Conservation (phyloP, 176 grass and related monocot species). For the Oryza meridionalis region DNA sequence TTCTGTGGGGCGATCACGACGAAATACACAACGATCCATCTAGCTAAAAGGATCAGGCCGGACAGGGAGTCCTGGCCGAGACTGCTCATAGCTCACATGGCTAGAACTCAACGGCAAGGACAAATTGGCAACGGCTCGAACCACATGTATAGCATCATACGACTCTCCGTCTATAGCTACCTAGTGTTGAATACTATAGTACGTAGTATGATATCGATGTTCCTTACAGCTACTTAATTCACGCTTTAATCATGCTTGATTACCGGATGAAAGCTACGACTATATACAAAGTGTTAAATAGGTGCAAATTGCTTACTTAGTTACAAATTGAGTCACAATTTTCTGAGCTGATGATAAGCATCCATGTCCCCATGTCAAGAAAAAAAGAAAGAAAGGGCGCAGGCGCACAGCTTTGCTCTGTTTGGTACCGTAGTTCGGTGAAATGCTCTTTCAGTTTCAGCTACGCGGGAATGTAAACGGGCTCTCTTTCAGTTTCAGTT, state of each 20-base stretch:
- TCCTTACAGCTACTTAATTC: not conserved
- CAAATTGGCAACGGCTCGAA: not conserved
- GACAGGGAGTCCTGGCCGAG: not conserved
- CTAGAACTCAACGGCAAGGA: not conserved
- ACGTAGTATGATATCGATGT: not conserved
- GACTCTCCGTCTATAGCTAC: no score
- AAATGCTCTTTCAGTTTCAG: not conserved
- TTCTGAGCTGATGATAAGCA: not conserved
- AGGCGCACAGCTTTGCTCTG: not conserved
- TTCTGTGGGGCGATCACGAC: constrained; percentile 45
- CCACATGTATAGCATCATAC: not conserved
- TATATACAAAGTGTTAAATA: not conserved
- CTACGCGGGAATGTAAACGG: not conserved
- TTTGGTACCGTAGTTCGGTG: not conserved
- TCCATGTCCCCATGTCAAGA: not conserved
- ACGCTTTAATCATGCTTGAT: not conserved
- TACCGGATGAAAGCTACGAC: not conserved
- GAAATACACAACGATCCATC: constrained; percentile 16
- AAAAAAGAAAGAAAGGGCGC: not conserved
- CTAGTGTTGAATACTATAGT: no score
- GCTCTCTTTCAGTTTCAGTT: no score
- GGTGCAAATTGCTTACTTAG: not conserved
- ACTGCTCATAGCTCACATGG: not conserved
- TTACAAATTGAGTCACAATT: not conserved
- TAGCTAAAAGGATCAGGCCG: not conserved